Conservation (phyloP, 202 grass and related monocot genomes). For the Zizania palustris region DNA sequence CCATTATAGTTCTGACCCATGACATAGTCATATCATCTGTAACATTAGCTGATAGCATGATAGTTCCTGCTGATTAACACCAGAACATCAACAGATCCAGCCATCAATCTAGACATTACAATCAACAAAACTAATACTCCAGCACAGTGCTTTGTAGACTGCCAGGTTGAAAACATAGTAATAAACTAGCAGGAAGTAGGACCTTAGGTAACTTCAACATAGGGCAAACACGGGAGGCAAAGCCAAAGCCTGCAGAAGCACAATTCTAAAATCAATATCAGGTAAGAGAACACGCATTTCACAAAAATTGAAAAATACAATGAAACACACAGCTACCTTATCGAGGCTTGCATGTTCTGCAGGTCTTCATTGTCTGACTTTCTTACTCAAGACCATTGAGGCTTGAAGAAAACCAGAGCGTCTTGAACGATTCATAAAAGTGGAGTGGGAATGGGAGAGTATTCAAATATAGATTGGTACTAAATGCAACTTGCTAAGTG, state of each 20-base stretch:
- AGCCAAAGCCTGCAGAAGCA: slow-evolving; percentile 38
- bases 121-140: not conserved
- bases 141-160: not conserved
- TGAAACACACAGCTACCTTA: slow-evolving; percentile 21
- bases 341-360: not conserved
- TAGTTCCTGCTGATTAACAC: too few species aligned
- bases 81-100: not conserved
- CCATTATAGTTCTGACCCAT: too few species aligned
- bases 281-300: not conserved
- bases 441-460: not conserved
- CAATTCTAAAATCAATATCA: slow-evolving; percentile 11
- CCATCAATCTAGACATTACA: slow-evolving; percentile 2
- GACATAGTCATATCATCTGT: too few species aligned
- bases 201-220: not conserved
- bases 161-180: not conserved
- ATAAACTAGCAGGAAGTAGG: slow-evolving; percentile 4
- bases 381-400: not conserved
- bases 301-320: not conserved
- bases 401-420: slow-evolving; percentile 26
- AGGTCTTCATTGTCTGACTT: not conserved
- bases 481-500: slow-evolving; percentile 10
- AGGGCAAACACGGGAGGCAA: not conserved
- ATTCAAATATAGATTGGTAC: slow-evolving; percentile 1
- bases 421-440: not conserved
- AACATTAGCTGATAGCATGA: too few species aligned